Evolutionary conservation across 257 asterid species (phyloP).

Genomic region (Asclepias syriaca): DNA sequence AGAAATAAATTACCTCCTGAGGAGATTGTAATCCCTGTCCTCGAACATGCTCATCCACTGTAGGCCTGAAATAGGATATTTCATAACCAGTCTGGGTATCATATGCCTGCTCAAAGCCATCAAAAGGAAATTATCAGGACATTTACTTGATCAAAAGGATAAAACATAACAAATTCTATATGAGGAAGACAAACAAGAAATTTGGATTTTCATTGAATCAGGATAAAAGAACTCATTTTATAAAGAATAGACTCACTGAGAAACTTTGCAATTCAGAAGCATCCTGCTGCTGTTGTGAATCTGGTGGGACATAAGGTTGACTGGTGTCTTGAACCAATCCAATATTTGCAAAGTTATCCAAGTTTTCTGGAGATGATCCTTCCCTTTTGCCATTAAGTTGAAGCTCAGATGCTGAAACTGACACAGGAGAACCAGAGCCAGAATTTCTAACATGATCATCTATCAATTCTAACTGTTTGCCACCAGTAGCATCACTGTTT

Average conservation of each 20-base stretch:
- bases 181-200: neutral
- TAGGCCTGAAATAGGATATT: conserved; percentile 67
- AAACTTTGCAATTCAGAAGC: conserved; percentile 63
- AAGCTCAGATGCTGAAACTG: conserved; percentile 43
- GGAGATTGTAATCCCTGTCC: conserved; percentile 66
- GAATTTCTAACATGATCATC: conserved; percentile 53
- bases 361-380: conserved; percentile 39
- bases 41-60: conserved; percentile 66
- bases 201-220: neutral
- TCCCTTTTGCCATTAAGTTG: conserved; percentile 47
- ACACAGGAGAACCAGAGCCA: conserved; percentile 64
- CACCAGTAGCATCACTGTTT: conserved; percentile 43
- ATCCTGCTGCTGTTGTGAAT: conserved; percentile 57
- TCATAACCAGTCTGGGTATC: conserved; percentile 84
- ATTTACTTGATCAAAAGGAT: conserved; percentile 11
- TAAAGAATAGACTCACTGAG: conserved; percentile 47
- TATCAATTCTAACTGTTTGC: conserved; percentile 41
- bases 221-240: neutral
- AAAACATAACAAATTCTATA: neutral
- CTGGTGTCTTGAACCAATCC: conserved; percentile 55
- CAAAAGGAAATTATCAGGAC: conserved; percentile 9
- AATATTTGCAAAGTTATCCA: conserved; percentile 58
- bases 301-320: conserved; percentile 54
- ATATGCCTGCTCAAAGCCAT: conserved; percentile 53
- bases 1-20: conserved; percentile 58